These are phyloP conservation scores for Trichoderma cornu-damae DNA, from an alignment of 2,329 filamentous ascomycete species.

Conservation along the genomic window DNA sequence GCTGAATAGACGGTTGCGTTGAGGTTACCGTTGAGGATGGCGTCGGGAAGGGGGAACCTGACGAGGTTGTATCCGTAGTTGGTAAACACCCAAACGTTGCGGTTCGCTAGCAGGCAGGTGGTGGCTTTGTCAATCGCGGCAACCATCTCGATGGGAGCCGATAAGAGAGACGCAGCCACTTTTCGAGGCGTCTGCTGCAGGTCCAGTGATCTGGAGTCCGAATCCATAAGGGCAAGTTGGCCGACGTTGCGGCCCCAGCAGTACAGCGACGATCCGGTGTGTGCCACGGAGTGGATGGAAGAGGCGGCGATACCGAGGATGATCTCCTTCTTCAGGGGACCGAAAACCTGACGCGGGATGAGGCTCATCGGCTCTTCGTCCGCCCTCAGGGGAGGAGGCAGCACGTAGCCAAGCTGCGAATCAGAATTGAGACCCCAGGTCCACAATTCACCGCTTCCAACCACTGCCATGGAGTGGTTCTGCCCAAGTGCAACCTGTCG, in stretches of 20 bases:
- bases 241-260: constrained; percentile 95
- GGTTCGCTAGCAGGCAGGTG: constrained; percentile 75
- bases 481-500: constrained; percentile 78
- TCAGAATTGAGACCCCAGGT: constrained; percentile 89
- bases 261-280: constrained; percentile 75
- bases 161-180: constrained; percentile 72
- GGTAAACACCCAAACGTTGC: constrained; percentile 88
- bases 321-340: constrained; percentile 78
- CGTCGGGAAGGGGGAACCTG: constrained; percentile 69
- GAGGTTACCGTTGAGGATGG: constrained; percentile 65
- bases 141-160: constrained; percentile 67
- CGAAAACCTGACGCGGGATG: constrained; percentile 82
- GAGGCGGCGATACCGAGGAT: constrained; percentile 84
- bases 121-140: constrained; percentile 90
- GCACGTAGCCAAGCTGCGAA: constrained; percentile 78
- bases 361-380: constrained; percentile 82
- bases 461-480: constrained; percentile 83
- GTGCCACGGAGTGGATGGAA: constrained; percentile 82
- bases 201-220: constrained; percentile 85
- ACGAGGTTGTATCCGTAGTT: constrained; percentile 95
- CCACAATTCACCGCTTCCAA: constrained; percentile 82
- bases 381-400: constrained; percentile 60
- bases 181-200: constrained; percentile 77
- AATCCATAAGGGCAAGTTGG: constrained; percentile 89
- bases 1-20: constrained; percentile 50